Conservation (phyloP, 345 rosid species). For the Lepidium didymum region DNA sequence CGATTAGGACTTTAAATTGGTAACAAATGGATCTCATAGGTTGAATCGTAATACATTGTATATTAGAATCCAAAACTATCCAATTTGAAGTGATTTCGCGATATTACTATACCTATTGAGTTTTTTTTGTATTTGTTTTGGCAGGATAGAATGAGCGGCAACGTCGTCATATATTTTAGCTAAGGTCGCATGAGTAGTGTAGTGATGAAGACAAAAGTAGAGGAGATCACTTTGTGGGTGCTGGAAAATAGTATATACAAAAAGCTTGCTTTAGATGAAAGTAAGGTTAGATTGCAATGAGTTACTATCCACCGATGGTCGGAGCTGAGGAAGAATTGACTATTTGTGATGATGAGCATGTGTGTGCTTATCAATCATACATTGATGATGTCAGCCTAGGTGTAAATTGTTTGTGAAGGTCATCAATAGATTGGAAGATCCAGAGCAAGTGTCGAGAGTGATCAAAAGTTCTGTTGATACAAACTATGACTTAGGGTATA, state of each 20-base stretch:
- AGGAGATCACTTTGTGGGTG: not conserved
- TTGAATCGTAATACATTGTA: no score
- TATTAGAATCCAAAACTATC: no score
- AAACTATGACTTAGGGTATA: not conserved
- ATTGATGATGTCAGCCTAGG: not conserved
- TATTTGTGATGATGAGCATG: not conserved
- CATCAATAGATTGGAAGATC: not conserved
- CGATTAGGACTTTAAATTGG: no score
- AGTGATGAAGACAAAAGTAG: not conserved
- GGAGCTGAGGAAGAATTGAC: not conserved
- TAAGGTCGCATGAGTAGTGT: not conserved
- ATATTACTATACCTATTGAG: no score
- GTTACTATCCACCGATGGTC: not conserved
- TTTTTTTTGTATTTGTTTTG: not conserved
- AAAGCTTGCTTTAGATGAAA: not conserved
- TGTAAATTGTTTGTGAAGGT: not conserved
- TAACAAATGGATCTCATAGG: no score
- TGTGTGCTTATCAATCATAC: not conserved
- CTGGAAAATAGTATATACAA: not conserved
- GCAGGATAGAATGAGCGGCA: not conserved
- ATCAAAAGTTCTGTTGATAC: not conserved
- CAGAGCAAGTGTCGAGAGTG: not conserved
- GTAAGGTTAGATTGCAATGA: not conserved
- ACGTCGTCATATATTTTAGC: not conserved
- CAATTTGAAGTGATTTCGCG: no score